These are phyloP conservation scores for Aureobasidium sp. DNA, from an alignment of 2,329 filamentous ascomycete species.

Conservation along the genomic window DNA sequence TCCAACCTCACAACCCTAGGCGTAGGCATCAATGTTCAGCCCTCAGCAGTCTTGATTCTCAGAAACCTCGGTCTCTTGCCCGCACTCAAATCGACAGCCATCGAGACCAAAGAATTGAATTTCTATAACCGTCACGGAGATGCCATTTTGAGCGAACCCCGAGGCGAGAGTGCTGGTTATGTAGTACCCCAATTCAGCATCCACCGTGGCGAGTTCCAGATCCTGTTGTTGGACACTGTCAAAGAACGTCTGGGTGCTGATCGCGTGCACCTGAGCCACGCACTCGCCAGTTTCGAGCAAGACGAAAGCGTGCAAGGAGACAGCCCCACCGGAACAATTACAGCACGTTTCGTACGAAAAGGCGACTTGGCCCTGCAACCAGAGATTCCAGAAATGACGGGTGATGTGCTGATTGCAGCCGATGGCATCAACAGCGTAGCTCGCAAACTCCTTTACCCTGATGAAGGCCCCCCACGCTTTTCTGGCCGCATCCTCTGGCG, in stretches of 20 bases:
- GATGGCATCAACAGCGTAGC: constrained; percentile 42
- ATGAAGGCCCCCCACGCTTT: constrained; percentile 40
- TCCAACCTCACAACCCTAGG: constrained; percentile 37
- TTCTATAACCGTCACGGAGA: constrained; percentile 41
- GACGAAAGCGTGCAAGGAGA: constrained; percentile 13
- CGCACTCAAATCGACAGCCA: constrained; percentile 34
- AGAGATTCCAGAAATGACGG: constrained; percentile 27
- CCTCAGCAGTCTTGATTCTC: constrained; percentile 39
- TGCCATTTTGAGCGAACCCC: constrained; percentile 37
- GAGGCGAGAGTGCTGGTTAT: constrained; percentile 38
- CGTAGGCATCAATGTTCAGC: constrained; percentile 43
- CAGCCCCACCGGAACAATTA: constrained; percentile 25
- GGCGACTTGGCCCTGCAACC: constrained; percentile 24
- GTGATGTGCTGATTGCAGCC: constrained; percentile 35
- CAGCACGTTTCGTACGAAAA: constrained; percentile 31
- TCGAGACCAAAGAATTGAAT: constrained; percentile 39
- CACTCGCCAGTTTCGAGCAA: constrained; percentile 33
- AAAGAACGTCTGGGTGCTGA: constrained; percentile 35
- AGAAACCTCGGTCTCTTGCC: constrained; percentile 38
- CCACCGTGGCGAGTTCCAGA: constrained; percentile 41
- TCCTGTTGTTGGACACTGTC: constrained; percentile 37
- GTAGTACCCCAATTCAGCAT: constrained; percentile 40
- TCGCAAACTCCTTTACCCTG: constrained; percentile 35
- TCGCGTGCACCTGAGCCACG: constrained; percentile 35
- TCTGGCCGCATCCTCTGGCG: constrained; percentile 43